Evolutionary conservation across 192 early-diverging fungal species (phyloP), one percentile per base, ranked within the genome.

Genomic region (Globomyces pollinis-pini): DNA sequence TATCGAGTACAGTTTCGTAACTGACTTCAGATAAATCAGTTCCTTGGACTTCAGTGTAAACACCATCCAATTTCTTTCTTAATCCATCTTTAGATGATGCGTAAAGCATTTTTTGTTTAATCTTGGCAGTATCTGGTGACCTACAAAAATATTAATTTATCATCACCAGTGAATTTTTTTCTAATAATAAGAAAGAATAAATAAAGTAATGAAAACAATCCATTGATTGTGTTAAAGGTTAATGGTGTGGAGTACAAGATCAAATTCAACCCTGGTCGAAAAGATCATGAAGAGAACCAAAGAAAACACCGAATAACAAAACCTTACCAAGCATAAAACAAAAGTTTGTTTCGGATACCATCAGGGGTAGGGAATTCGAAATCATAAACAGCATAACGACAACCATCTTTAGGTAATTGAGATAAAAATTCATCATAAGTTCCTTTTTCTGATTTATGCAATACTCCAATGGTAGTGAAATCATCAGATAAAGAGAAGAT

Each of bases 61-160:
- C 59, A 42, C 90, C 92, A 32, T 80, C 76, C 23, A 93, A 79
- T 57, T 71, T 68, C 65, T 75, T 83, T 65, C 84, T 80, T 35
- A 96, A 64, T 44, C 79, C 86, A 38, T 86, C 83, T 72, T 91
- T 94, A 73, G 77, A 83, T 30, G 88, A 81, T 23, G 93, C 81
- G 74, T 94, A 94, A 62, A 93, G 42, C 93, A 96, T 96, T 82
- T 93, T 93, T 65, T 73, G 52, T 66, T 78, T 83, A 57, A 94
- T 72, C 62, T 75, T 84, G 24, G 90, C 75, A 3, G 50, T 70
- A 56, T 93, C 90, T 23, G 93, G 93, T 31, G 84, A 71, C 88
- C 88, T 90, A 26, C 23, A 24, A 41, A 30, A 26, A 38, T 36
- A 13, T 36, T 36, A 6, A 36, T 9, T n/a, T n/a, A n/a, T n/a